Evolutionary conservation across 257 asterid genomes (phyloP).

Genomic region (Petrea volubilis): DNA sequence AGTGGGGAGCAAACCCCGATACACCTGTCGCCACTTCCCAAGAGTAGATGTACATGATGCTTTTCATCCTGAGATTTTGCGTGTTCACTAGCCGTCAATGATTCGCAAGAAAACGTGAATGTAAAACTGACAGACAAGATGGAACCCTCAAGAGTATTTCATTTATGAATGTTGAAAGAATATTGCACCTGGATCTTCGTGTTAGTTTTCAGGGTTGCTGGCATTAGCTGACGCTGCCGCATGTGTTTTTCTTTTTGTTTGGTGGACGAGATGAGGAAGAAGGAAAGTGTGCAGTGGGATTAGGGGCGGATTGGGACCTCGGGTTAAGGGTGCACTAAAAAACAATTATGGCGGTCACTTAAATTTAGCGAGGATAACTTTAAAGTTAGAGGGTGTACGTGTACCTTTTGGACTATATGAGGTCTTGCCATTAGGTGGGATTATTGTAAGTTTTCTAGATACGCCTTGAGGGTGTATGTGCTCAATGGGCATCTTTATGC

Average conservation of each 20-base stretch:
- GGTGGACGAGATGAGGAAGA: neutral
- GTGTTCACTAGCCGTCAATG: constrained; percentile 3
- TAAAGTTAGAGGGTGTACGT: too few relatives aligned
- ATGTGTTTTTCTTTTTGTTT: neutral
- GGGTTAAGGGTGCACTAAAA: too few relatives aligned
- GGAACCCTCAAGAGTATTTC: neutral
- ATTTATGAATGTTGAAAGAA: constrained; percentile 6
- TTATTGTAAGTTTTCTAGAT: too few relatives aligned
- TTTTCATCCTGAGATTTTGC: constrained; percentile 6
- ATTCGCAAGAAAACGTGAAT: constrained; percentile 25
- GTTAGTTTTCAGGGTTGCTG: neutral
- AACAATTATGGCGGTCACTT: too few relatives aligned
- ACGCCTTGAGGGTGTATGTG: too few relatives aligned
- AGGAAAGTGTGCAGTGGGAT: neutral
- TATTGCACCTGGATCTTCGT: neutral
- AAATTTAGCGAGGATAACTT: too few relatives aligned
- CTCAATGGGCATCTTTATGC: too few relatives aligned
- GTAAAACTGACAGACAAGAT: constrained; percentile 16
- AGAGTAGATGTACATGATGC: constrained; percentile 14
- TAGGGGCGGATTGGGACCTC: too few relatives aligned
- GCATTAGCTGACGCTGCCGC: neutral
- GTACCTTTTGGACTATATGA: too few relatives aligned
- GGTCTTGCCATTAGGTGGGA: too few relatives aligned
- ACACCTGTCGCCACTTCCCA: constrained; percentile 49
- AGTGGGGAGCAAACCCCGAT: constrained; percentile 76